Base-by-base conservation (phyloP, 2,329 filamentous ascomycete species). In the Dendryphion nanum region DNA sequence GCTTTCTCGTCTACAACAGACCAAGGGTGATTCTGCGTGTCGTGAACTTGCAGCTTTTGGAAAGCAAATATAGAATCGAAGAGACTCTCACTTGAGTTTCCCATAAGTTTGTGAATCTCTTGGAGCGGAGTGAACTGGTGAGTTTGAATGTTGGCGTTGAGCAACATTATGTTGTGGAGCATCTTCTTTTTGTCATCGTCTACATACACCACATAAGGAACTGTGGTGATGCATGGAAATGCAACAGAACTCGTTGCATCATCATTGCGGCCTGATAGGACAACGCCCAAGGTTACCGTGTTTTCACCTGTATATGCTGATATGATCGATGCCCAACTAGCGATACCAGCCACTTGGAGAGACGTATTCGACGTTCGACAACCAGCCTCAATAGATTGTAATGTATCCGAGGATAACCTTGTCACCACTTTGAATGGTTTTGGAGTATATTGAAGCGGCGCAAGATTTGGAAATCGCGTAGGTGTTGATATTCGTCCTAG, bases 61-160 rank as follows among this genome's bases (percentile, higher is more conserved):
- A 89, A 91, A 0, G 88, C 85, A 42, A 96, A 80, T 1, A 96
- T 72, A 0, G 89, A 91, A 55, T 96, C 89, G 50, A 96, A 95
- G 0, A 93, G 71, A 1, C 76, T 70, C 5, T 78, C 75, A 17
- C 83, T 79, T 0, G 82, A 71, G 41, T 79, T 74, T 0, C 82
- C 82, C 14, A 87, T 73, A 75, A 83, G 84, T 34, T 77, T 80
- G 52, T 94, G 87, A 7, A 95, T 83, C 19, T 80, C 78, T 3
- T 76, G 73, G 5, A 95, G 70, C 1, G 88, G 80, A 0, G 80
- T 79, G 50, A 85, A 83, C 46, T 93, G 87, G 53, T 89, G 72
- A 41, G 81, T 81, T 33, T 85, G 77, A 1, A 89, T 67, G 4
- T 72, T 66, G 0, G 77, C 73, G 53, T 86, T 90, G 33, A 78